These are phyloP conservation scores for Lentinula aciculospora DNA, from an alignment of 768 basidiomycete species.

Conservation along the genomic window DNA sequence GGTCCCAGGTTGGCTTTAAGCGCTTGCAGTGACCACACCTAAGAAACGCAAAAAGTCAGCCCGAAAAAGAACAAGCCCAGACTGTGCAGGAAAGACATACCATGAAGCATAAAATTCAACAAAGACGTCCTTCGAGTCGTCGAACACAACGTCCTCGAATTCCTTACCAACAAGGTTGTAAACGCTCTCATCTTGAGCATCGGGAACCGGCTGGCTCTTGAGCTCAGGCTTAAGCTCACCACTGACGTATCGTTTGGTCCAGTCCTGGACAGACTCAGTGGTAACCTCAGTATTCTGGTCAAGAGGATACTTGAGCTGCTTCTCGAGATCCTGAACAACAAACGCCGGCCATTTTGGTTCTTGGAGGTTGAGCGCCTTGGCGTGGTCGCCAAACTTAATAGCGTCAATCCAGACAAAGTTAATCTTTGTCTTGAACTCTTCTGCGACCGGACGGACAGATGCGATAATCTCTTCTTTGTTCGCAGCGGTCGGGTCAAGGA, in stretches of 20 bases:
- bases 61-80: not conserved
- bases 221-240: conserved; percentile 77
- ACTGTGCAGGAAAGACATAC: conserved; percentile 37
- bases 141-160: conserved; percentile 82
- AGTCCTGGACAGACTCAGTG: conserved; percentile 47
- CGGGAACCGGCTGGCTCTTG: conserved; percentile 88
- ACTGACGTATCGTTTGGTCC: conserved; percentile 59
- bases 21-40: conserved; percentile 97
- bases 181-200: conserved; percentile 76
- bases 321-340: conserved; percentile 81
- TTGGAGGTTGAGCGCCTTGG: conserved; percentile 83
- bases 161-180: conserved; percentile 81
- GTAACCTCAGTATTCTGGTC: conserved; percentile 64
- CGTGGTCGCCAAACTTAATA: conserved; percentile 92
- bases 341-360: conserved; percentile 91
- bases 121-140: conserved; percentile 91
- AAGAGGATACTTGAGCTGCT: conserved; percentile 87
- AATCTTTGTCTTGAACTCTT: conserved; percentile 76
- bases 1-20: conserved; percentile 91
- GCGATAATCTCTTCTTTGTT: conserved; percentile 62
- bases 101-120: conserved; percentile 97
- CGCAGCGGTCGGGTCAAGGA: conserved; percentile 75
- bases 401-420: conserved; percentile 99
- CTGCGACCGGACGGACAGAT: conserved; percentile 68
- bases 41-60: not conserved